These are phyloP conservation scores for Mucor lusitanicus DNA, from an alignment of 371 early-diverging fungal species.

Conservation along the genomic window DNA sequence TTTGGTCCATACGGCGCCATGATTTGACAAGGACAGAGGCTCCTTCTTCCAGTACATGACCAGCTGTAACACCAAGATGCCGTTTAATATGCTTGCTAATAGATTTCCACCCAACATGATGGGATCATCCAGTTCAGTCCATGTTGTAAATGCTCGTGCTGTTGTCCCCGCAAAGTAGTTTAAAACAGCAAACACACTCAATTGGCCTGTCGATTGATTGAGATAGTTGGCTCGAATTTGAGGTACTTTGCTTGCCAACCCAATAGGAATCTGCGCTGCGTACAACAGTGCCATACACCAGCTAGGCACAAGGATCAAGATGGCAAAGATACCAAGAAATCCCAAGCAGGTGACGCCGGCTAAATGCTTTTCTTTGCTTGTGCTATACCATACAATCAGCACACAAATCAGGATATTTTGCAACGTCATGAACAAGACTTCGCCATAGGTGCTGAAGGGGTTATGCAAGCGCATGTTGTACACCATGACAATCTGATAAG, in stretches of 20 bases:
- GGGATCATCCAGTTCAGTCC: conserved; percentile 84
- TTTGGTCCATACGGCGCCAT: not conserved
- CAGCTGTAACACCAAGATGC: conserved; percentile 81
- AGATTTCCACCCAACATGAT: conserved; percentile 73
- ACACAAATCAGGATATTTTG: conserved; percentile 79
- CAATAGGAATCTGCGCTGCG: conserved; percentile 79
- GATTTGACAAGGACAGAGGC: not conserved
- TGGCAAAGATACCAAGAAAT: not conserved
- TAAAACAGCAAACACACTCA: conserved; percentile 86
- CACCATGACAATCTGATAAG: conserved; percentile 75
- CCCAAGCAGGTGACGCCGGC: not conserved
- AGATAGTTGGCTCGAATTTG: conserved; percentile 82
- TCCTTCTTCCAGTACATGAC: conserved; percentile 69
- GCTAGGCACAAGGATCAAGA: conserved; percentile 32
- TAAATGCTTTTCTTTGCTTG: not conserved
- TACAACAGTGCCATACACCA: conserved; percentile 66
- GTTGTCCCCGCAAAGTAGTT: conserved; percentile 83
- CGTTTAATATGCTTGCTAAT: conserved; percentile 75
- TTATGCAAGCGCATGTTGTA: conserved; percentile 84
- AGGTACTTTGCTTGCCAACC: conserved; percentile 80
- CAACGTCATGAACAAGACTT: conserved; percentile 70
- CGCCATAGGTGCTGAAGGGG: conserved; percentile 94
- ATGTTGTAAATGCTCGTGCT: conserved; percentile 90
- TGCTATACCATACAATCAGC: conserved; percentile 67
- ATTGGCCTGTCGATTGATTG: conserved; percentile 85